A percentile compares a stretch with the other conserved stretches of the same genome.
phyloP scores from a whole-genome alignment of 1,139 yeast species.

The Pneumocystis oryctolagi region DNA sequence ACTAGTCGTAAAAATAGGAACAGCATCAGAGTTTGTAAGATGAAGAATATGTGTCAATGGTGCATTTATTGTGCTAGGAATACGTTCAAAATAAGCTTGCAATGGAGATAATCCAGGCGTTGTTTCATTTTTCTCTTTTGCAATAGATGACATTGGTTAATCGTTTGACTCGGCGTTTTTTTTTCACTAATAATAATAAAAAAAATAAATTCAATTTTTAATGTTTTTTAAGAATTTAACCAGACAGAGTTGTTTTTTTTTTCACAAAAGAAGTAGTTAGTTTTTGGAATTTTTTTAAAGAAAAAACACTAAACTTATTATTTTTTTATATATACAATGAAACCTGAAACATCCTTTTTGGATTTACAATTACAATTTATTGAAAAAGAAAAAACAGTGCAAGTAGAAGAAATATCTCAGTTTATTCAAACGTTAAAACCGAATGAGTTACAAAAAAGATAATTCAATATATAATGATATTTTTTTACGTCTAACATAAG shows the following conservation, averaged over 20 bases:
- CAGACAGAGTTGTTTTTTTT: no score
- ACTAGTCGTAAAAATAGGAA: not conserved
- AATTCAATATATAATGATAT: not conserved
- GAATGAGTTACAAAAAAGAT: not conserved
- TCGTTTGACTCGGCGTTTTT: no score
- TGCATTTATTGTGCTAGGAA: not conserved
- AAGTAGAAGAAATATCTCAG: not conserved
- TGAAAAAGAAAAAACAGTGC: not conserved
- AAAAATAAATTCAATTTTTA: no score
- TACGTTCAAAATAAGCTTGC: not conserved
- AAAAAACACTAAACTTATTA: not conserved
- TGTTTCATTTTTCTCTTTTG: not conserved
- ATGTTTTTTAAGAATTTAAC: no score
- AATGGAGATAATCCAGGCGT: not conserved
- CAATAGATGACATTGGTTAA: not conserved
- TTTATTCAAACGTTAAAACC: not conserved
- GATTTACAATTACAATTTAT: not conserved
- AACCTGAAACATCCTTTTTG: no score
- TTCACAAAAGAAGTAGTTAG: no score
- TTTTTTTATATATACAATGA: not conserved
- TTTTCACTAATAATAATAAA: no score
- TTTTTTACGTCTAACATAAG: not conserved
- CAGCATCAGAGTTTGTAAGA: not conserved
- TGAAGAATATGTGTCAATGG: not conserved
- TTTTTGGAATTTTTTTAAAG: no score